These are phyloP conservation scores for Arthroderma uncinatum DNA, from an alignment of 2,329 filamentous ascomycete genomes.

Conservation along the genomic window DNA sequence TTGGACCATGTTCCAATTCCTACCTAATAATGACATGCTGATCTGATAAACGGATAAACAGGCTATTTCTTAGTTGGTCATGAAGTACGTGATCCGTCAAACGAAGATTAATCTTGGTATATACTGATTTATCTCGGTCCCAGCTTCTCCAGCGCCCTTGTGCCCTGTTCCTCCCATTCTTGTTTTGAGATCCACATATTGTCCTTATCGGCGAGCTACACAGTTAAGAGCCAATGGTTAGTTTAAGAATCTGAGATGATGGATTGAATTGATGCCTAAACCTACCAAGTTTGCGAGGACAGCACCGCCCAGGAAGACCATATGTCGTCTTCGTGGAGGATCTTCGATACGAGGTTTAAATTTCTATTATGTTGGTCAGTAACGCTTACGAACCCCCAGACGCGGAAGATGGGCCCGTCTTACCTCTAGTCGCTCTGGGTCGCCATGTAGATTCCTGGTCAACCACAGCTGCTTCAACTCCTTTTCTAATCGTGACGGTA, in stretches of 20 bases:
- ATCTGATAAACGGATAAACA: not conserved
- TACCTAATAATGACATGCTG: not conserved
- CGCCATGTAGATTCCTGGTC: constrained; percentile 75
- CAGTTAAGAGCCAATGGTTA: not conserved
- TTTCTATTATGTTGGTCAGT: constrained; percentile 46
- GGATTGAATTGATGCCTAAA: constrained; percentile 10
- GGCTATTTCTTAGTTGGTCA: constrained; percentile 1
- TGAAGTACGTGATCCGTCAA: not conserved
- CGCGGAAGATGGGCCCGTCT: constrained; percentile 17
- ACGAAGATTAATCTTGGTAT: not conserved
- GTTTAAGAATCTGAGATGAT: constrained; percentile 14
- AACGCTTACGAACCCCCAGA: not conserved
- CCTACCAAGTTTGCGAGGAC: constrained; percentile 84
- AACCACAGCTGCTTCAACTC: constrained; percentile 98
- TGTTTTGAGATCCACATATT: constrained; percentile 97
- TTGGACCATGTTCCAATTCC: not conserved
- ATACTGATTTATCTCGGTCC: constrained; percentile 58
- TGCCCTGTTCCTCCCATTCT: constrained; percentile 91
- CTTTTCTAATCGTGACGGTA: constrained; percentile 92
- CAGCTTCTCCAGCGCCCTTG: constrained; percentile 77
- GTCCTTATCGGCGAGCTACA: constrained; percentile 87
- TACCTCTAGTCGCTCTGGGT: constrained; percentile 77
- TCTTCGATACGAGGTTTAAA: constrained; percentile 99
- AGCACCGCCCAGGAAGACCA: constrained; percentile 97
- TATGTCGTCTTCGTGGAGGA: constrained; percentile 86